Evolutionary conservation across 2,329 filamentous ascomycete genomes (phyloP), one percentile per base, ranked within the genome.

Genomic region (Westerdykella ornata): DNA sequence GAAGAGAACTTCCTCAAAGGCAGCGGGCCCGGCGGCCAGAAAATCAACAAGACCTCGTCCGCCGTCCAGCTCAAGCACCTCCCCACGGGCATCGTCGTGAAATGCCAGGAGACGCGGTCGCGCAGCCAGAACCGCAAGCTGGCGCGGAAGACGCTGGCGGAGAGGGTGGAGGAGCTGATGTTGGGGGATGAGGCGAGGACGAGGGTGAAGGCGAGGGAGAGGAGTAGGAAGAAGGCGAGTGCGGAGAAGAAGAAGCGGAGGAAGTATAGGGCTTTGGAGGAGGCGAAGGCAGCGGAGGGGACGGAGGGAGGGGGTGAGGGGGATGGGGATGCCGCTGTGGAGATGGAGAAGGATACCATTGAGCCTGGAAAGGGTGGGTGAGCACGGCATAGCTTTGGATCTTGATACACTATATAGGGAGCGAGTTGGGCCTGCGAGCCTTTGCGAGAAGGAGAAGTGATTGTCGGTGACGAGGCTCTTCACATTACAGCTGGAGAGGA

Each of bases 21-120:
- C 55, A 85, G 80, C 53, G 92, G 92, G 1, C 90, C 92, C 0
- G 92, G 92, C 17, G 92, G 92, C 0, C 92, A 98, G 63, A 96
- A 96, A 65, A 97, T 97, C 70, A 98, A 98, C 70, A 98, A 98
- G 79, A 98, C 92, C 18, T 88, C 82, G 51, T 96, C 87, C 0
- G 90, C 90, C 29, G 90, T 96, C 2, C 92, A 98, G 64, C 74
- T 98, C 28, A 92, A 84, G 53, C 92, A 98, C 66, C 70, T 85
- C 13, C 88, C 90, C 5, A 94, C 89, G 1, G 90, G 90, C 46
- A 80, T 96, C 39, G 89, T 97, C 12, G 79, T 98, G 48, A 98
- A 98, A 70, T 90, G 81, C 42, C 92, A 98, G 68, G 88, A 84
- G 15, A 97, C 92, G 7, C 82, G 92, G 36, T 94, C 86, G 1